A percentile compares a stretch with the other conserved stretches of the same genome.
phyloP scores from a whole-genome alignment of 1,284 basidiomycete species.

The Schizophyllum amplum region DNA sequence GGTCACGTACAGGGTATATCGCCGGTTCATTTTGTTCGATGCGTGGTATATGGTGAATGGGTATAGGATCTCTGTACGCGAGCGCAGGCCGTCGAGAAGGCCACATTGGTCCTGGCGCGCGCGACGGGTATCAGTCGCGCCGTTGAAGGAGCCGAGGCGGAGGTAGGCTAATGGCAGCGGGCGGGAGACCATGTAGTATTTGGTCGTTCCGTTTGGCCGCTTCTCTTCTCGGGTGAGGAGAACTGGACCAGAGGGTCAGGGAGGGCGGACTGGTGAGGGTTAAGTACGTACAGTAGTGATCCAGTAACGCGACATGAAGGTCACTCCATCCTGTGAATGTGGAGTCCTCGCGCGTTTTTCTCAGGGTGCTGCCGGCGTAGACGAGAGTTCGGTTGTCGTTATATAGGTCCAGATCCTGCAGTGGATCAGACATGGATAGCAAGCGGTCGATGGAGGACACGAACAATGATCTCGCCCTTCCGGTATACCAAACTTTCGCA shows the following conservation, averaged over 20 bases:
- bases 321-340: constrained; percentile 61
- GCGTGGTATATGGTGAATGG: constrained; percentile 73
- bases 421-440: constrained; percentile 6
- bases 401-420: constrained; percentile 71
- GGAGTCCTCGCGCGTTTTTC: constrained; percentile 48
- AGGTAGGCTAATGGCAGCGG: constrained; percentile 72
- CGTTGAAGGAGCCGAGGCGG: constrained; percentile 56
- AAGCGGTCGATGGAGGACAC: constrained; percentile 13
- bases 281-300: constrained; percentile 59
- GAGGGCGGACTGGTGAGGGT: neutral
- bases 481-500: constrained; percentile 66
- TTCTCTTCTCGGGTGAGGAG: constrained; percentile 55
- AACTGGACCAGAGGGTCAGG: constrained; percentile 30
- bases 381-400: constrained; percentile 65
- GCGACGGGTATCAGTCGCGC: constrained; percentile 41
- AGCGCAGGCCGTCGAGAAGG: neutral
- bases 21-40: constrained; percentile 39
- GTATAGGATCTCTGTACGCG: constrained; percentile 39
- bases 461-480: constrained; percentile 72
- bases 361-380: constrained; percentile 48
- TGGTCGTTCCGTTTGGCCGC: constrained; percentile 35
- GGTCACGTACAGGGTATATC: constrained; percentile 63
- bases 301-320: constrained; percentile 58
- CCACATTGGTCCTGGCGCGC: neutral
- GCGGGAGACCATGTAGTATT: constrained; percentile 52